Evolutionary conservation across 176 grass and related monocot species (phyloP).

Genomic region (Pharus latifolius): DNA sequence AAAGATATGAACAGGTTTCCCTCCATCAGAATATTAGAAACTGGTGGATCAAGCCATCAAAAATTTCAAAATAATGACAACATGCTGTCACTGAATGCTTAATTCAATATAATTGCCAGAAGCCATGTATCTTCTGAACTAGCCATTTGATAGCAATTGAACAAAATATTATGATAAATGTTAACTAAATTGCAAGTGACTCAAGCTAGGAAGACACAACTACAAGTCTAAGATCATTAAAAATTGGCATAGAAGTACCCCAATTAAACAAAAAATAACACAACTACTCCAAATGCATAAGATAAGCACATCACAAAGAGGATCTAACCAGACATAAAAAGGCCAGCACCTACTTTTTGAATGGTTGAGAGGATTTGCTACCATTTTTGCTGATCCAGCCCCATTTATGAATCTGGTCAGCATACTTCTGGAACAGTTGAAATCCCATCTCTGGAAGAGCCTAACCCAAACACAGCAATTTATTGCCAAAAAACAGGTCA

Average conservation of each 20-base stretch:
- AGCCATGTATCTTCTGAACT: background rate
- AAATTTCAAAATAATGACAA: background rate
- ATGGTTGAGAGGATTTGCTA: conserved; percentile 48
- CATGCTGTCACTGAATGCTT: background rate
- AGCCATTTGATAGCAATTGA: background rate
- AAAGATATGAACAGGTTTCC: background rate
- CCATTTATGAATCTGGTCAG: conserved; percentile 76
- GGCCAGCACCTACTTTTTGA: conserved; percentile 49
- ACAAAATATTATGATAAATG: background rate
- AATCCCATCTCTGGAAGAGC: conserved; percentile 81
- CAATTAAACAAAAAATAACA: background rate
- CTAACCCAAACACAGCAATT: conserved; percentile 16
- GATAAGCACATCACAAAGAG: background rate
- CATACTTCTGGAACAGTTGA: conserved; percentile 85
- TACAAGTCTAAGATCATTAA: background rate
- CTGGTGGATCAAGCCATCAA: background rate
- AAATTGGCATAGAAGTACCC: background rate
- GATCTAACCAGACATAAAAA: background rate
- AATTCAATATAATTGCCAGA: background rate
- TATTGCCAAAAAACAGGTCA: background rate
- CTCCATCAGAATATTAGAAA: background rate
- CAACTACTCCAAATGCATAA: background rate
- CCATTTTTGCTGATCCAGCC: conserved; percentile 65
- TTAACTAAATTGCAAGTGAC: background rate
- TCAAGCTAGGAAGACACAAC: background rate